These are phyloP conservation scores for Microthlaspi erraticum DNA, from an alignment of 345 rosid species.

Conservation along the genomic window DNA sequence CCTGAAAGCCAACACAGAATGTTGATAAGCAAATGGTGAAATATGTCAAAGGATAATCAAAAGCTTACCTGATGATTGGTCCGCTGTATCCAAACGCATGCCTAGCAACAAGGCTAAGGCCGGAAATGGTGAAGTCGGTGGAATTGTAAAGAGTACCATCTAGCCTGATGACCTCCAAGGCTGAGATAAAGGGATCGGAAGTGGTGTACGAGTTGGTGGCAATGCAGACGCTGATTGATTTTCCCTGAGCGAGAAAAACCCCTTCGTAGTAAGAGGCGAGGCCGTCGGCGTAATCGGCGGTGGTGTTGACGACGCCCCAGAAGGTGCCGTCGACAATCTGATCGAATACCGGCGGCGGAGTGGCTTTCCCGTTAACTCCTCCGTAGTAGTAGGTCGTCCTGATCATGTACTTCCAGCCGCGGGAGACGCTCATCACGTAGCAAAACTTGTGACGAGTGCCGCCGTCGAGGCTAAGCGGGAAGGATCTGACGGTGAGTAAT, in stretches of 20 bases:
- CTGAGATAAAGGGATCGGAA: constrained; percentile 92
- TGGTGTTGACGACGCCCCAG: constrained; percentile 82
- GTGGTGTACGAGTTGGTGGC: constrained; percentile 68
- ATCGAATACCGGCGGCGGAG: constrained; percentile 80
- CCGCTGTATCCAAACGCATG: constrained; percentile 74
- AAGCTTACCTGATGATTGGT: constrained; percentile 57
- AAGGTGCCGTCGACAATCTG: constrained; percentile 89
- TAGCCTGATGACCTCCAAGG: constrained; percentile 69
- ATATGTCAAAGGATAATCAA: no score
- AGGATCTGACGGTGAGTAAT: constrained; percentile 81
- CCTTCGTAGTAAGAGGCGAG: constrained; percentile 74
- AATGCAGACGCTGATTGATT: constrained; percentile 73
- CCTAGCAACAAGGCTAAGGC: constrained; percentile 68
- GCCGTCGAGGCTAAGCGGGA: constrained; percentile 52
- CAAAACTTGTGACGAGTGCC: constrained; percentile 63
- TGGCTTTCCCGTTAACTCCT: constrained; percentile 61
- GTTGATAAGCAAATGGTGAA: background rate
- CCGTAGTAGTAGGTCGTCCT: constrained; percentile 85
- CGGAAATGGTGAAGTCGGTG: constrained; percentile 59
- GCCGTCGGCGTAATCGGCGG: constrained; percentile 63
- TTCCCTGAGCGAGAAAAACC: constrained; percentile 72
- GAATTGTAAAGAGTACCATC: constrained; percentile 69
- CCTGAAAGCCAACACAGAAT: constrained; percentile 46
- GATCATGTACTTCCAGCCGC: constrained; percentile 68
- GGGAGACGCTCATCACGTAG: constrained; percentile 58